phyloP scores from a whole-genome alignment of 1,284 basidiomycete species.

The Moniliophthora roreri region DNA sequence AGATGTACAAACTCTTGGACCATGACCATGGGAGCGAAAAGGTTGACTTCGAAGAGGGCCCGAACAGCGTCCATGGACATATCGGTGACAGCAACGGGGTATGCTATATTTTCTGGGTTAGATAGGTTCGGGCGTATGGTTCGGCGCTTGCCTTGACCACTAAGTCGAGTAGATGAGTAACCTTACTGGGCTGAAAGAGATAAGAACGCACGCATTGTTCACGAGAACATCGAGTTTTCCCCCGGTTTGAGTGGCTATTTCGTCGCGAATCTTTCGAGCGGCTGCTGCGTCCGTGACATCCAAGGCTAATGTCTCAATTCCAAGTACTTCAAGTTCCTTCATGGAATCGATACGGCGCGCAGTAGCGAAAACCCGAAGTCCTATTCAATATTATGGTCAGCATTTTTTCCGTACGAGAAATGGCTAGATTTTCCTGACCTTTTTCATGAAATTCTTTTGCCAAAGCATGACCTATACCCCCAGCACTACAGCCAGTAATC shows the following conservation, averaged over 20 bases:
- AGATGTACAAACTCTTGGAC: conserved; percentile 29
- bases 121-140: neutral
- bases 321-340: conserved; percentile 19
- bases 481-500: conserved; percentile 20
- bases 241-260: conserved; percentile 22
- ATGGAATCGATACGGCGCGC: conserved; percentile 26
- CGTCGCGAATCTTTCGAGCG: conserved; percentile 18
- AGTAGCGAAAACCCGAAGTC: conserved; percentile 31
- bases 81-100: conserved; percentile 19
- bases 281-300: conserved; percentile 27
- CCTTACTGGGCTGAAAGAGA: neutral
- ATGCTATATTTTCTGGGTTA: neutral
- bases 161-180: neutral
- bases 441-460: conserved; percentile 20
- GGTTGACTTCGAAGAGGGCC: conserved; percentile 27
- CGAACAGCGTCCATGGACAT: conserved; percentile 19
- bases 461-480: conserved; percentile 25
- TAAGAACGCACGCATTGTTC: conserved; percentile 29
- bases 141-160: conserved; percentile 10
- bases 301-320: conserved; percentile 27
- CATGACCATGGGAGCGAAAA: conserved; percentile 28
- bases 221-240: conserved; percentile 31
- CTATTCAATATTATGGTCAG: conserved; percentile 12
- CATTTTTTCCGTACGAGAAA: neutral
- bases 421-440: conserved; percentile 17